Evolutionary conservation across 805 yeast species (phyloP).

Genomic region (Zygosaccharomyces kombuchaensis): DNA sequence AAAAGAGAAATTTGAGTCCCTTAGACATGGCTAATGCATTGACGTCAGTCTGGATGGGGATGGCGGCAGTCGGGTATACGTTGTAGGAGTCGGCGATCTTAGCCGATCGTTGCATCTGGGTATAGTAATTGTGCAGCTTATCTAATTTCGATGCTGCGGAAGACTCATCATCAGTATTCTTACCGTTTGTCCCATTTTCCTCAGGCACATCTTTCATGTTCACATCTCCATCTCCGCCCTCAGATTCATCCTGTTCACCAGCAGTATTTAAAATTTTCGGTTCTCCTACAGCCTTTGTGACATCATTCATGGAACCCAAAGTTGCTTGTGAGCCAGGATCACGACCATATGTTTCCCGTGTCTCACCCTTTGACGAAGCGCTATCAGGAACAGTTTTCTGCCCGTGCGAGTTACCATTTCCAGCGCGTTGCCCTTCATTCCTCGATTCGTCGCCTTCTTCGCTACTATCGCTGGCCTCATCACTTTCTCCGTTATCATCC

Average conservation of each 20-base stretch:
- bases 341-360: neutral
- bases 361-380: neutral
- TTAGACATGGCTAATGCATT: constrained; percentile 72
- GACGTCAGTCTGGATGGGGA: constrained; percentile 74
- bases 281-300: neutral
- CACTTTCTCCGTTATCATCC: constrained; percentile 23
- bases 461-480: constrained; percentile 22
- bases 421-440: constrained; percentile 20
- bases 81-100: constrained; percentile 55
- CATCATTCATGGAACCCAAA: neutral
- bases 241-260: neutral
- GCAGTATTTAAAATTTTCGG: too few species aligned
- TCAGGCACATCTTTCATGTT: constrained; percentile 20
- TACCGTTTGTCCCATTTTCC: constrained; percentile 12
- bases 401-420: constrained; percentile 17
- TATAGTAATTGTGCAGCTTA: constrained; percentile 32
- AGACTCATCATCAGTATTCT: neutral
- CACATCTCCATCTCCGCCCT: constrained; percentile 10
- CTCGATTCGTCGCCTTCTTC: constrained; percentile 27
- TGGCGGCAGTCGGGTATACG: constrained; percentile 80
- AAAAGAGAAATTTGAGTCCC: constrained; percentile 81
- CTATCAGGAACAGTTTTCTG: neutral
- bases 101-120: constrained; percentile 42
- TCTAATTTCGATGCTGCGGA: constrained; percentile 16
- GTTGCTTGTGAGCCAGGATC: neutral